Evolutionary conservation across 129 eudicot species (phyloP).

Genomic region (Tanacetum coccineum): DNA sequence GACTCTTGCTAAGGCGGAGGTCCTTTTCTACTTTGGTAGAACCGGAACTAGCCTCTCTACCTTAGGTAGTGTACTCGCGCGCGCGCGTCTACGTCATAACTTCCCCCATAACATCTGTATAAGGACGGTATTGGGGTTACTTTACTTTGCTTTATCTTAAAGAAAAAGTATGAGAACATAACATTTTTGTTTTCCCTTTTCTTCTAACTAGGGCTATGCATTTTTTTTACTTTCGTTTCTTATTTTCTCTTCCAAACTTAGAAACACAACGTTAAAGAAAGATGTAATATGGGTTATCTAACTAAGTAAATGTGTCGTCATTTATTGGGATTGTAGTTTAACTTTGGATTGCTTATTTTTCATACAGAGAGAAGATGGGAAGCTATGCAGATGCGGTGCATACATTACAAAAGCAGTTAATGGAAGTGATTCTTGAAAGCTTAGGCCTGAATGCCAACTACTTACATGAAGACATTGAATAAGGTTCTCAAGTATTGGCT

Average conservation of each 20-base stretch:
- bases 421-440: slow-evolving; percentile 53
- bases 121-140: too few species aligned
- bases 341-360: slow-evolving; percentile 1
- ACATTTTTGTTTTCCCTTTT: too few species aligned
- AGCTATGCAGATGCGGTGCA: slow-evolving; percentile 49
- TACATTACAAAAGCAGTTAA: slow-evolving; percentile 39
- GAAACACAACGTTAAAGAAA: not conserved
- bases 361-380: slow-evolving; percentile 60
- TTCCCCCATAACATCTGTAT: too few species aligned
- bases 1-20: too few species aligned
- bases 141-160: too few species aligned
- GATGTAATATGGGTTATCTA: not conserved
- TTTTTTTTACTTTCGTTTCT: too few species aligned
- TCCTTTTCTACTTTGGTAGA: too few species aligned
- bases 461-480: slow-evolving; percentile 43
- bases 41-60: too few species aligned
- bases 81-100: too few species aligned
- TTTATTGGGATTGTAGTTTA: not conserved
- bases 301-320: slow-evolving; percentile 2
- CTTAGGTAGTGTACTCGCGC: too few species aligned
- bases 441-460: slow-evolving; percentile 46
- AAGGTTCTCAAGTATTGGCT: slow-evolving; percentile 69
- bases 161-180: too few species aligned
- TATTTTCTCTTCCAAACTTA: not conserved
- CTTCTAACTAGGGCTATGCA: too few species aligned